Conservation (phyloP, 306 rosid species). For the Alnus glutinosa region DNA sequence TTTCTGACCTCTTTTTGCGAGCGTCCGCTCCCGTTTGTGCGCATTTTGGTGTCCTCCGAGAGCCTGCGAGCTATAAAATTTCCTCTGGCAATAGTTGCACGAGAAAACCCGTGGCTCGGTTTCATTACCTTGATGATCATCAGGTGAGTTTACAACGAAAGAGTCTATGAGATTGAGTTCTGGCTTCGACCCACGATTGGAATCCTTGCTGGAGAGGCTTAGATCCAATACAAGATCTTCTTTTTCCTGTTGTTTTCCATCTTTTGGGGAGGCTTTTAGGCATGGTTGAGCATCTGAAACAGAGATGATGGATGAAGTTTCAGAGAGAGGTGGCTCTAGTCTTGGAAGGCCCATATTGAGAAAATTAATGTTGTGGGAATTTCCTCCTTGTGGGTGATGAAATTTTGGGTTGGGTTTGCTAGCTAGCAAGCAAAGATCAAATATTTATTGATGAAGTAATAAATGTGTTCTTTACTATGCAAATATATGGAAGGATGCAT, state of each 20-base stretch:
- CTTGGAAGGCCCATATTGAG: conserved; percentile 39
- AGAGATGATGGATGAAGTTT: conserved; percentile 42
- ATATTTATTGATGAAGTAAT: conserved; percentile 34
- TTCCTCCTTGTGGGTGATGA: conserved; percentile 19
- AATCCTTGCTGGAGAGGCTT: conserved; percentile 56
- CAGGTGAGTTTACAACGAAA: conserved; percentile 41
- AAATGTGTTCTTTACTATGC: conserved; percentile 36
- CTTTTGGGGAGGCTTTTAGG: conserved; percentile 29
- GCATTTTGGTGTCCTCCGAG: conserved; percentile 99
- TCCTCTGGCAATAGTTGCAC: conserved; percentile 91
- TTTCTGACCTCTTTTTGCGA: conserved; percentile 65
- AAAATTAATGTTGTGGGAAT: conserved; percentile 7
- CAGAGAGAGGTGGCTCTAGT: conserved; percentile 41
- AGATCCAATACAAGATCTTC: conserved; percentile 58
- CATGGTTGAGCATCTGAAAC: conserved; percentile 33
- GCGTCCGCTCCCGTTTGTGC: conserved; percentile 83
- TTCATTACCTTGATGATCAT: conserved; percentile 31
- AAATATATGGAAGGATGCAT: conserved; percentile 38
- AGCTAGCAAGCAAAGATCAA: conserved; percentile 26
- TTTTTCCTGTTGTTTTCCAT: conserved; percentile 5
- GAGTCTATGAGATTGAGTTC: conserved; percentile 76
- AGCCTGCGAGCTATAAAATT: conserved; percentile 91
- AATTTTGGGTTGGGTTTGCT: conserved; percentile 30
- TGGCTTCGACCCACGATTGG: conserved; percentile 41
- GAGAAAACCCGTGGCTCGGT: conserved; percentile 69